phyloP scores from a whole-genome alignment of 2,329 filamentous ascomycete species.

The Alternaria triticimaculans region DNA sequence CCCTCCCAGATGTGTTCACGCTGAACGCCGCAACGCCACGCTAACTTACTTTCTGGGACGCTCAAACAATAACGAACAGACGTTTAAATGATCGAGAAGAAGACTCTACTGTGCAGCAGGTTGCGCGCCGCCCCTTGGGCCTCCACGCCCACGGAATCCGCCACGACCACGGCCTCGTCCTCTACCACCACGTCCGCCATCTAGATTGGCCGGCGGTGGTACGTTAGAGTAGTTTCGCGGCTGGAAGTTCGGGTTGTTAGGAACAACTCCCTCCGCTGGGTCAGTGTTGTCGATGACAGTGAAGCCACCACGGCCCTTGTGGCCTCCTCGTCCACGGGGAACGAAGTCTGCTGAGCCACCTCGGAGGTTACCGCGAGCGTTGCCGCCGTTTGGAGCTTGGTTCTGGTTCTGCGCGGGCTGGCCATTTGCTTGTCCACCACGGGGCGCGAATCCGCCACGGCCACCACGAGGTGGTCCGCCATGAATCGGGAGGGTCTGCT shows the following conservation, averaged over 20 bases:
- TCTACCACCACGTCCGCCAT: constrained; percentile 37
- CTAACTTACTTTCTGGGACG: not conserved
- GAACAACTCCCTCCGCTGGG: constrained; percentile 60
- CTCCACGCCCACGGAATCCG: constrained; percentile 39
- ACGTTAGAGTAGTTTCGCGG: constrained; percentile 55
- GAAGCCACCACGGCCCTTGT: constrained; percentile 51
- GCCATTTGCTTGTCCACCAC: constrained; percentile 39
- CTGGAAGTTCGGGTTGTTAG: constrained; percentile 63
- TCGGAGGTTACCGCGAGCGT: constrained; percentile 39
- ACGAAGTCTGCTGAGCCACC: constrained; percentile 39
- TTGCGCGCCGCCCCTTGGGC: constrained; percentile 33
- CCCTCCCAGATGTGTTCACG: not conserved
- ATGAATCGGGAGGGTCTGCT: constrained; percentile 50
- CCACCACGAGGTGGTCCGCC: constrained; percentile 48
- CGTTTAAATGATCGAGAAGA: not conserved
- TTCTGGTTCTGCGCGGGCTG: constrained; percentile 32
- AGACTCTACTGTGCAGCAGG: constrained; percentile 24
- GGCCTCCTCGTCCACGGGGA: constrained; percentile 50
- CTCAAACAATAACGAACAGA: not conserved
- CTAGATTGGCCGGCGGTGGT: constrained; percentile 45
- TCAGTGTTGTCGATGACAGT: constrained; percentile 58
- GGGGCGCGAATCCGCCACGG: constrained; percentile 47
- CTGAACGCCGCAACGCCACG: constrained; percentile 2
- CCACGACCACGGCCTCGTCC: constrained; percentile 43
- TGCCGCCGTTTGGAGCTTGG: constrained; percentile 29